These are phyloP conservation scores for Platanthera zijinensis DNA, from an alignment of 106 monocot genomes.

Conservation along the genomic window DNA sequence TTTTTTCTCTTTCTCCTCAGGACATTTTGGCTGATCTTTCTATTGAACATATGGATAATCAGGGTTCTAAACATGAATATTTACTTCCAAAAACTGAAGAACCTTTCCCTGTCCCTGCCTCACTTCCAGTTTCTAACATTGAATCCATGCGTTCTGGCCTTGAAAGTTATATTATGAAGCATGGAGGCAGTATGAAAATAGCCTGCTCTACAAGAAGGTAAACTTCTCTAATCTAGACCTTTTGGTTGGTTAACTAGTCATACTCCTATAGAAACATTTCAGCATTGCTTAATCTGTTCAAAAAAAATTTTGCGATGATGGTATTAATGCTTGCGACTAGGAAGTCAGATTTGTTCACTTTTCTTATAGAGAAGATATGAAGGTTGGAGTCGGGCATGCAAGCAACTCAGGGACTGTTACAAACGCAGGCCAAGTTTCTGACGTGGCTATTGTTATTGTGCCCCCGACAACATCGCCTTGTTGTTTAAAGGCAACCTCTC, in stretches of 20 bases:
- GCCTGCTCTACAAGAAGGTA: constrained; percentile 42
- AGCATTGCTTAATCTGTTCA: not conserved
- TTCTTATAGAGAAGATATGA: constrained; percentile 28
- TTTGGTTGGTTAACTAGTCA: not conserved
- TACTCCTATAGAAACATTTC: not conserved
- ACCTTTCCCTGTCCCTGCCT: constrained; percentile 9
- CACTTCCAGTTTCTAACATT: constrained; percentile 27
- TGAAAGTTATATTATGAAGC: constrained; percentile 46
- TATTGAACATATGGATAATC: constrained; percentile 30
- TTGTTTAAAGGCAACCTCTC: constrained; percentile 17
- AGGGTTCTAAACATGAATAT: constrained; percentile 21
- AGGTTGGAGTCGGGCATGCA: constrained; percentile 36
- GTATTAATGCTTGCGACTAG: not conserved
- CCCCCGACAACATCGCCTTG: constrained; percentile 13
- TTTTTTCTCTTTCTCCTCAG: constrained; percentile 23
- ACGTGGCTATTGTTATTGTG: constrained; percentile 31
- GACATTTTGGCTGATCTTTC: constrained; percentile 33
- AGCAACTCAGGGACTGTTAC: constrained; percentile 14
- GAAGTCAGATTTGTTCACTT: not conserved
- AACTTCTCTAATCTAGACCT: not conserved
- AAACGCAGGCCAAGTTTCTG: constrained; percentile 19
- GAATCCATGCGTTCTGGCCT: constrained; percentile 48
- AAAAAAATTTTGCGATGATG: not conserved
- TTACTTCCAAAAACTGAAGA: constrained; percentile 29
- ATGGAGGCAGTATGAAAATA: constrained; percentile 14